Conservation (phyloP, 495 filamentous ascomycete genomes). For the Tricharina praecox region DNA sequence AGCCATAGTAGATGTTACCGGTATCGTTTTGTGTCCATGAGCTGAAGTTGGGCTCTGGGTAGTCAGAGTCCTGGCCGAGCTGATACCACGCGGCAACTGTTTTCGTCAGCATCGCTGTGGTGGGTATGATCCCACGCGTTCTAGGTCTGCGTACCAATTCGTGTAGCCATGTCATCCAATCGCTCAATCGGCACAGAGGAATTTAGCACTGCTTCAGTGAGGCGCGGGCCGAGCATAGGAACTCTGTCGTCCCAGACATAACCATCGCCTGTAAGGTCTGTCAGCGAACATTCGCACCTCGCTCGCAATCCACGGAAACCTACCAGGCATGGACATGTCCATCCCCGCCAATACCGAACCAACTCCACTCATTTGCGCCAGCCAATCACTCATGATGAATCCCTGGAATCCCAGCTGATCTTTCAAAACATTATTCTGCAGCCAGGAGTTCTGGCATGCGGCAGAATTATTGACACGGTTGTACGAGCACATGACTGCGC, state of each 20-base stretch:
- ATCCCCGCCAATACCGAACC: slow-evolving; percentile 54
- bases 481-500: slow-evolving; percentile 55
- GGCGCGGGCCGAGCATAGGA: slow-evolving; percentile 51
- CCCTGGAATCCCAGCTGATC: slow-evolving; percentile 69
- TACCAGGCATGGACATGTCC: slow-evolving; percentile 61
- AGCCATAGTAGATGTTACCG: slow-evolving; percentile 35
- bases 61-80: slow-evolving; percentile 51
- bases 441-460: slow-evolving; percentile 50
- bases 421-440: slow-evolving; percentile 54
- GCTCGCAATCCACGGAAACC: slow-evolving; percentile 58
- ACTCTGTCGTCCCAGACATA: slow-evolving; percentile 35
- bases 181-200: slow-evolving; percentile 52
- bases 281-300: too few species aligned
- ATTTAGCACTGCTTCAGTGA: slow-evolving; percentile 48
- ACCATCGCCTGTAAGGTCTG: slow-evolving; percentile 37
- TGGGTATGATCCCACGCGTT: too few species aligned
- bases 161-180: slow-evolving; percentile 61
- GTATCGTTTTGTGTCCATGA: slow-evolving; percentile 35
- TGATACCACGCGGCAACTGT: slow-evolving; percentile 60
- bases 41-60: slow-evolving; percentile 53
- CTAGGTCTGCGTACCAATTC: slow-evolving; percentile 7
- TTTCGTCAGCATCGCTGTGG: slow-evolving; percentile 51
- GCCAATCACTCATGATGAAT: slow-evolving; percentile 49
- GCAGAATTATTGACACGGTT: slow-evolving; percentile 62
- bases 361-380: slow-evolving; percentile 58